phyloP scores from a whole-genome alignment of 2,329 filamentous ascomycete species.

The Hypomyces perniciosus region DNA sequence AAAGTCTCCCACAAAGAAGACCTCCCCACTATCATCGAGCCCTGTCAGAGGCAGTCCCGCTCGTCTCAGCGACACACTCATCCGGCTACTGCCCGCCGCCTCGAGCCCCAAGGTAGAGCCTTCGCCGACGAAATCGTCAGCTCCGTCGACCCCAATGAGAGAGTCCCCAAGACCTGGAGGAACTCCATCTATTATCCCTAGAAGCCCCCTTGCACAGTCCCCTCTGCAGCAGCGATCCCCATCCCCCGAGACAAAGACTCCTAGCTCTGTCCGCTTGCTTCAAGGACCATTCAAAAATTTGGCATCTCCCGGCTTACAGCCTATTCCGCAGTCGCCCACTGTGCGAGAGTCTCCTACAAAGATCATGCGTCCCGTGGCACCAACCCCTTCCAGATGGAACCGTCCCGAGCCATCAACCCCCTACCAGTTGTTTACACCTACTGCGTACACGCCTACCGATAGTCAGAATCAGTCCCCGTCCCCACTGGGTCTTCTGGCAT shows the following conservation, averaged over 20 bases:
- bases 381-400: constrained; percentile 25
- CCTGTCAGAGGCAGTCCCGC: constrained; percentile 21
- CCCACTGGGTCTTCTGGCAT: constrained; percentile 4
- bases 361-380: constrained; percentile 21
- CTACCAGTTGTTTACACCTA: constrained; percentile 15
- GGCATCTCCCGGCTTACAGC: constrained; percentile 17
- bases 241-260: constrained; percentile 4
- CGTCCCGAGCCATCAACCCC: constrained; percentile 16
- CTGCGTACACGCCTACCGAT: constrained; percentile 12
- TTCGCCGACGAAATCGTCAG: constrained; percentile 27
- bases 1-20: constrained; percentile 27
- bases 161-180: constrained; percentile 4
- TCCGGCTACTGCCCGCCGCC: constrained; percentile 25
- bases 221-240: neutral
- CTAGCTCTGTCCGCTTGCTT: constrained; percentile 1
- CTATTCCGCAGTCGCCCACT: constrained; percentile 10
- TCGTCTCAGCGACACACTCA: constrained; percentile 24
- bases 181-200: constrained; percentile 1
- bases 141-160: constrained; percentile 22
- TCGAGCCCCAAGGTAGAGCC: constrained; percentile 19
- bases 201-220: constrained; percentile 6
- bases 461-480: neutral
- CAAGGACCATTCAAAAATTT: constrained; percentile 11
- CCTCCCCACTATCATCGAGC: constrained; percentile 19
- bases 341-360: constrained; percentile 17